A percentile compares a stretch with the other conserved stretches of the same genome.
These are phyloP conservation scores for Elongisporangium anandrum DNA, from an alignment of 352 stramenopile species.

Conservation along the genomic window DNA sequence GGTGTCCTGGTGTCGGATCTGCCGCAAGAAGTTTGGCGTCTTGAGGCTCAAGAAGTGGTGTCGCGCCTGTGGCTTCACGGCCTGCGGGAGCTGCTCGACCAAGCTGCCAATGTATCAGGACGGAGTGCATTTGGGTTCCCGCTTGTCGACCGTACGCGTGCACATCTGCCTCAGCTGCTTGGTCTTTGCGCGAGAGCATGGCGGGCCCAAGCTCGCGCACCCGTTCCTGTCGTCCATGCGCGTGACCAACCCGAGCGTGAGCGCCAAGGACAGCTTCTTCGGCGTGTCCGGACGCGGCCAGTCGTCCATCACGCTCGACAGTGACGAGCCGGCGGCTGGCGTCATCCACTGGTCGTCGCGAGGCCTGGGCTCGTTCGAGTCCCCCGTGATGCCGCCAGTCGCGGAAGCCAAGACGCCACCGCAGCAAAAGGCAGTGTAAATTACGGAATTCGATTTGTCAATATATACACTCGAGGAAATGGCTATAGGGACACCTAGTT, in stretches of 20 bases:
- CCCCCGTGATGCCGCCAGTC: background rate
- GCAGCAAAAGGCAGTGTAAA: background rate
- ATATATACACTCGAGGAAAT: too few relatives aligned
- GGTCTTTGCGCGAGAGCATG: background rate
- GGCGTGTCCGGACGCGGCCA: background rate
- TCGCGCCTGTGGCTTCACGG: background rate
- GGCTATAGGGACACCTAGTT: too few relatives aligned
- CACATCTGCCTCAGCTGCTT: background rate
- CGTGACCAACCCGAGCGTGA: background rate
- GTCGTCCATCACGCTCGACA: background rate
- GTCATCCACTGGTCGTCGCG: background rate
- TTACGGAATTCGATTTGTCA: background rate
- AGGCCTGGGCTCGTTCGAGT: background rate
- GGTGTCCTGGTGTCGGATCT: background rate
- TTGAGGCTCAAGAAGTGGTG: background rate
- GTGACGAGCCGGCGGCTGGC: background rate
- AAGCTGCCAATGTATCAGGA: background rate
- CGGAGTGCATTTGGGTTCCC: background rate
- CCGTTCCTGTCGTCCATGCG: background rate
- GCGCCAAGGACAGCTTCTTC: background rate
- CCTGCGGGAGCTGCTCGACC: background rate
- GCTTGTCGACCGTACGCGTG: background rate
- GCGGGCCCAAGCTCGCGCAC: background rate
- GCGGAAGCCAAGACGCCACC: background rate
- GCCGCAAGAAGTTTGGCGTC: background rate